These are phyloP conservation scores for Xerocomus spinulosus DNA, from an alignment of 768 basidiomycete genomes.

Conservation along the genomic window DNA sequence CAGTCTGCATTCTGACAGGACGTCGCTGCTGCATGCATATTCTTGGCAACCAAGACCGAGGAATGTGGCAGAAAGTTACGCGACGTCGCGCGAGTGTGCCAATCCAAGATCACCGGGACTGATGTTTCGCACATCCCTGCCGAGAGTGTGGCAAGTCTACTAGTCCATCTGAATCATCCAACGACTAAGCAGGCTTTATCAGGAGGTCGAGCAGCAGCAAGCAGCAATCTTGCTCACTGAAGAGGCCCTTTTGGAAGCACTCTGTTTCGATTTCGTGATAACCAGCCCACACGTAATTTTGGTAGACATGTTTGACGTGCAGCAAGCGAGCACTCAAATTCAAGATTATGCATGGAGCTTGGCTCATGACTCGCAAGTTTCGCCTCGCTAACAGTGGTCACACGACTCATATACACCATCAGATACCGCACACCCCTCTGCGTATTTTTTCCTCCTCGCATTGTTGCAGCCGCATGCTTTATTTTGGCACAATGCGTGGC, in stretches of 20 bases:
- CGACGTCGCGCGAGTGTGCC: constrained; percentile 76
- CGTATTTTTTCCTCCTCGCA: constrained; percentile 59
- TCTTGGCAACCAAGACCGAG: constrained; percentile 88
- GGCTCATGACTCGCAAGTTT: constrained; percentile 78
- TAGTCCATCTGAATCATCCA: background rate
- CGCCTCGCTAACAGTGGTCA: background rate
- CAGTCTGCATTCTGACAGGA: constrained; percentile 43
- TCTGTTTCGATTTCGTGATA: constrained; percentile 83
- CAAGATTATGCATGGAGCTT: constrained; percentile 84
- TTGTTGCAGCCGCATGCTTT: constrained; percentile 75
- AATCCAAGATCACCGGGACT: constrained; percentile 57
- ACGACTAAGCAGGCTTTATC: constrained; percentile 2
- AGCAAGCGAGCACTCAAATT: constrained; percentile 42
- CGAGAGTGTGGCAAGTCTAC: constrained; percentile 57
- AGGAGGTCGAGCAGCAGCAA: constrained; percentile 78
- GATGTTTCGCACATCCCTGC: constrained; percentile 54
- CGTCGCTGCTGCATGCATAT: constrained; percentile 81
- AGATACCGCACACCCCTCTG: constrained; percentile 82
- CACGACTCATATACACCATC: constrained; percentile 8
- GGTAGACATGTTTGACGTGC: constrained; percentile 63
- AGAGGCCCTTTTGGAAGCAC: constrained; percentile 72
- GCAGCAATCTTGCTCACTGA: constrained; percentile 67
- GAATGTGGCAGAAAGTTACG: constrained; percentile 82
- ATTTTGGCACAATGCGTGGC: constrained; percentile 68
- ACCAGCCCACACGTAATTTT: constrained; percentile 73